Percentiles rank a stretch among this genome's conserved stretches.
These are phyloP conservation scores for Phyllosticta paracitricarpa DNA, from an alignment of 2,329 filamentous ascomycete species.

Conservation along the genomic window DNA sequence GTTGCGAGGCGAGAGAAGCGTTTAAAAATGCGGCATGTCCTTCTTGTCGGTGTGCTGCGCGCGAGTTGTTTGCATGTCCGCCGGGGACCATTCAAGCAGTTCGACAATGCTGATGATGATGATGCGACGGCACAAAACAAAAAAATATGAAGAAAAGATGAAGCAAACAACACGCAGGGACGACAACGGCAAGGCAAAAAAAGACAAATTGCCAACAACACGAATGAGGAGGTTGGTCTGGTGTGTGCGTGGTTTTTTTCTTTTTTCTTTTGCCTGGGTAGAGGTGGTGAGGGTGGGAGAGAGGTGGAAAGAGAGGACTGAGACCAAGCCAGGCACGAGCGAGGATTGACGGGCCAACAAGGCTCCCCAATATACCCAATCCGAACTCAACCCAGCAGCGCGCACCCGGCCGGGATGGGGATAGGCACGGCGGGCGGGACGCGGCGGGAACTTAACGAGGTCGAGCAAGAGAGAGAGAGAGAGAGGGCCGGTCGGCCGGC, in stretches of 20 bases:
- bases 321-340: background rate
- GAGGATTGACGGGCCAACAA: background rate
- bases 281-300: background rate
- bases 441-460: background rate
- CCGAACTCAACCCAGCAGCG: background rate
- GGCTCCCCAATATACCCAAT: background rate
- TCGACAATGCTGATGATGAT: too few relatives aligned
- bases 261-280: background rate
- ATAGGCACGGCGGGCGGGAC: background rate
- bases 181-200: too few relatives aligned
- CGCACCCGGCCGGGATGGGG: background rate
- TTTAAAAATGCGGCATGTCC: background rate
- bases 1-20: background rate
- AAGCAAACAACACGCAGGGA: too few relatives aligned
- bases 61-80: background rate
- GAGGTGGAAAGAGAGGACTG: background rate
- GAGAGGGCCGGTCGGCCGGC: background rate
- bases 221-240: too few relatives aligned
- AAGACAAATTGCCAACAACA: too few relatives aligned
- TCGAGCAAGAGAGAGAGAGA: too few relatives aligned
- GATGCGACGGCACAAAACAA: too few relatives aligned
- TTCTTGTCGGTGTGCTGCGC: background rate
- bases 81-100: background rate
- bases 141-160: too few relatives aligned
- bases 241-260: background rate